Base-by-base conservation (phyloP, 805 yeast species). In the Pichia paraexigua region DNA sequence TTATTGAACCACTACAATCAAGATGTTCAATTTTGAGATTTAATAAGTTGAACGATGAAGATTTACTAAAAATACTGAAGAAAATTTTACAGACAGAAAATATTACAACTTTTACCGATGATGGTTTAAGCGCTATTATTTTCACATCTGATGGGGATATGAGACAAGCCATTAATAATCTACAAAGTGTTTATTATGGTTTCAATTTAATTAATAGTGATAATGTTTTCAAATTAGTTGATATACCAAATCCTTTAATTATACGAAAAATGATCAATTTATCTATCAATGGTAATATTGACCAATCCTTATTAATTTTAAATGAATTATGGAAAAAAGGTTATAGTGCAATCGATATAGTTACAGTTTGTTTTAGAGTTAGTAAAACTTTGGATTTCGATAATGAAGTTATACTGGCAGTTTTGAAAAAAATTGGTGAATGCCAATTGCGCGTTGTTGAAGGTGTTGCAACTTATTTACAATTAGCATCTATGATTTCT, bases 131-230 rank as follows among this genome's bases (percentile, higher is more conserved):
- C 58, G 98, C 99, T 0, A 75, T 94, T 53, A 82, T 94, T 17
- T 94, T 94, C 70, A 85, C 97, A 0, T 95, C 97, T 0, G 99
- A 94, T 64, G 99, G 99, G 53, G 99, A 94, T 65, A 92, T 94
- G 99, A 82, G 99, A 67, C 99, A 94, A 68, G 99, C 98, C 0
- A 79, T 94, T 46, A 94, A 94, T 64, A 94, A 94, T 67, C 66
- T 94, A 53, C 99, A 94, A 65, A 84, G 95, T 62, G 90, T 97
- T 0, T 92, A 84, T 32, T 89, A 97, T 1, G 99, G 99, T 2
- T 91, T 91, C 69, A 91, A 86, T 3, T 76, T 87, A 50, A 97
- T 94, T n/a, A 87, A 82, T 62, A 89, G 89, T 45, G 89, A 87
- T 41, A 92, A 91, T 61, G 99, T 94, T 18, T 94, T 90, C 75